A percentile compares a stretch with the other conserved stretches of the same genome.
Conservation (phyloP, 140 eudicot genomes). For the Senecio squalidus region DNA sequence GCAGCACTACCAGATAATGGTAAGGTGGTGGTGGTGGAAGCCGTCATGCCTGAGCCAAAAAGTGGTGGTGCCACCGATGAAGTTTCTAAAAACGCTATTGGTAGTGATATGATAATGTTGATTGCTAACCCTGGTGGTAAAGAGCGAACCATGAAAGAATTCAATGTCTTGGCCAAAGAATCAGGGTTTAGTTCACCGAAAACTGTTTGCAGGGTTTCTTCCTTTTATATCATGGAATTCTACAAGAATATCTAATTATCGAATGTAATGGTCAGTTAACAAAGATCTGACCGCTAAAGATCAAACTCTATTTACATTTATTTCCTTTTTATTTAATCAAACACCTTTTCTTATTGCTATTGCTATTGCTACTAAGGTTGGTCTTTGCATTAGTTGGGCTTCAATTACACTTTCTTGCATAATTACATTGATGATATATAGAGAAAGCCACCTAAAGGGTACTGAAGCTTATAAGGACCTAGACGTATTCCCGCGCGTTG, state of each 20-base stretch:
- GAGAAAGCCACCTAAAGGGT: too few relatives aligned
- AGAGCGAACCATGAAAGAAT: conserved; percentile 36
- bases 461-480: too few relatives aligned
- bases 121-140: conserved; percentile 30
- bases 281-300: too few relatives aligned
- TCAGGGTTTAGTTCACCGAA: conserved; percentile 28
- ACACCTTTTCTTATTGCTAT: too few relatives aligned
- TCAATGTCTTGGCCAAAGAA: conserved; percentile 19
- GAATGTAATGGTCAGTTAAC: not conserved
- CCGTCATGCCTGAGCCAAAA: not conserved
- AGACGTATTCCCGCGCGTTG: too few relatives aligned
- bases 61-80: not conserved
- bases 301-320: too few relatives aligned
- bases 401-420: too few relatives aligned
- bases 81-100: not conserved
- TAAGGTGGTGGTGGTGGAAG: conserved; percentile 43
- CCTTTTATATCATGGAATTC: conserved; percentile 29
- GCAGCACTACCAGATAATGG: conserved; percentile 30
- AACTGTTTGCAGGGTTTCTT: conserved; percentile 15
- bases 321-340: too few relatives aligned
- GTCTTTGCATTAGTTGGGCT: too few relatives aligned
- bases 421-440: too few relatives aligned
- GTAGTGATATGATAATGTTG: conserved; percentile 20
- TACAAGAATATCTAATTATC: conserved; percentile 7
- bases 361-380: too few relatives aligned